Percentiles rank a stretch among this genome's conserved stretches.
Evolutionary conservation across 129 eudicot genomes (phyloP).

Genomic region (Tagetes patula): DNA sequence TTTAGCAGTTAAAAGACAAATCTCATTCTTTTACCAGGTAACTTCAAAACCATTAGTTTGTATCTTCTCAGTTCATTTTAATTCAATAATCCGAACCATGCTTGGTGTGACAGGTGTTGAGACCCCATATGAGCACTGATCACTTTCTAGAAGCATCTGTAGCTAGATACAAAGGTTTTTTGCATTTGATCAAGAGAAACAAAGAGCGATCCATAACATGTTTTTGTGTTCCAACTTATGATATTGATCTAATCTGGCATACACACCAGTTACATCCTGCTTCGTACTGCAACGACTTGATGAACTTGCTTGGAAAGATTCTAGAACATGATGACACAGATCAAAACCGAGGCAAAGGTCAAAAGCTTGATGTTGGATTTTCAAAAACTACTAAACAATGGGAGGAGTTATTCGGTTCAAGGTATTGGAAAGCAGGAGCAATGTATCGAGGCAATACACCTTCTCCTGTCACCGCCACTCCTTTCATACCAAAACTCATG

Average conservation of each 20-base stretch:
- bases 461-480: conserved; percentile 54
- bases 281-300: conserved; percentile 67
- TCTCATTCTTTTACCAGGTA: conserved; percentile 83
- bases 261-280: conserved; percentile 90
- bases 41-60: not conserved
- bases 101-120: conserved; percentile 53
- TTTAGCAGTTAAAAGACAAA: conserved; percentile 73
- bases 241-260: conserved; percentile 97
- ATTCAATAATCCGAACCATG: not conserved
- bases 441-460: conserved; percentile 85
- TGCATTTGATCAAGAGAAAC: conserved; percentile 84
- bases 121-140: conserved; percentile 60
- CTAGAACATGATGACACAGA: conserved; percentile 94
- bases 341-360: conserved; percentile 78
- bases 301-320: conserved; percentile 60
- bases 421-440: conserved; percentile 96
- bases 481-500: conserved; percentile 34
- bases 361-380: conserved; percentile 81
- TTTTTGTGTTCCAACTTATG: conserved; percentile 95
- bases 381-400: conserved; percentile 76
- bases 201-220: conserved; percentile 54
- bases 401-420: conserved; percentile 73
- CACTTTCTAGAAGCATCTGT: conserved; percentile 71
- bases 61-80: not conserved
- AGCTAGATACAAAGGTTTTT: conserved; percentile 91